These are phyloP conservation scores for Gnaphalium uliginosum DNA, from an alignment of 129 eudicot species.

Conservation along the genomic window DNA sequence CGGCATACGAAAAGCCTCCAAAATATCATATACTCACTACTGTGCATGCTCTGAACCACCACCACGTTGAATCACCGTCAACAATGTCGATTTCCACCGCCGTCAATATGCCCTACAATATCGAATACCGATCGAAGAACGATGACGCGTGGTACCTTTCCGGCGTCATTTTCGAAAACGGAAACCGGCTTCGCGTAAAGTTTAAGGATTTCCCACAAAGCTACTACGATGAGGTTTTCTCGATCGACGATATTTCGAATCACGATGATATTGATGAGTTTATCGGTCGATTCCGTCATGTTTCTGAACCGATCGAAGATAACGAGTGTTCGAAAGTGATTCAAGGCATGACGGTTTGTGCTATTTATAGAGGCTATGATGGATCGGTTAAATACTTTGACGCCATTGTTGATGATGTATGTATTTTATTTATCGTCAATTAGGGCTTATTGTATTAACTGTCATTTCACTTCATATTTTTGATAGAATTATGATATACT, in stretches of 20 bases:
- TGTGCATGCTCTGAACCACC: conserved; percentile 25
- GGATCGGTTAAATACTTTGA: conserved; percentile 55
- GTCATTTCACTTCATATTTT: not conserved
- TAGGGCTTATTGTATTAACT: conserved; percentile 11
- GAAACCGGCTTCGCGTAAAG: conserved; percentile 45
- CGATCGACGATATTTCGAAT: conserved; percentile 37
- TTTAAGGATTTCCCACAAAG: conserved; percentile 24
- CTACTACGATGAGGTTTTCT: conserved; percentile 20
- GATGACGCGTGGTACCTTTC: conserved; percentile 76
- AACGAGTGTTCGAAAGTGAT: conserved; percentile 44
- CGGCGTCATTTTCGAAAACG: conserved; percentile 30
- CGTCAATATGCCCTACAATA: conserved; percentile 25
- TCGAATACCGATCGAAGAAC: conserved; percentile 45
- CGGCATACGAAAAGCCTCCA: not conserved
- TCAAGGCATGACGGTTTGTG: conserved; percentile 52
- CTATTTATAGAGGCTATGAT: conserved; percentile 24
- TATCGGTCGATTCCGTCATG: conserved; percentile 42
- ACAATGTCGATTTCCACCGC: conserved; percentile 25
- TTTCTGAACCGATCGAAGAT: conserved; percentile 50
- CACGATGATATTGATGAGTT: conserved; percentile 36
- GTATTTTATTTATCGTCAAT: conserved; percentile 19
- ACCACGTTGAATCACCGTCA: conserved; percentile 18
- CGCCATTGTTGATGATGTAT: conserved; percentile 66
- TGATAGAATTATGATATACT: not conserved
- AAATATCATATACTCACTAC: not conserved